phyloP scores from a whole-genome alignment of 176 grass and related monocot species.

The Musa acuminata region DNA sequence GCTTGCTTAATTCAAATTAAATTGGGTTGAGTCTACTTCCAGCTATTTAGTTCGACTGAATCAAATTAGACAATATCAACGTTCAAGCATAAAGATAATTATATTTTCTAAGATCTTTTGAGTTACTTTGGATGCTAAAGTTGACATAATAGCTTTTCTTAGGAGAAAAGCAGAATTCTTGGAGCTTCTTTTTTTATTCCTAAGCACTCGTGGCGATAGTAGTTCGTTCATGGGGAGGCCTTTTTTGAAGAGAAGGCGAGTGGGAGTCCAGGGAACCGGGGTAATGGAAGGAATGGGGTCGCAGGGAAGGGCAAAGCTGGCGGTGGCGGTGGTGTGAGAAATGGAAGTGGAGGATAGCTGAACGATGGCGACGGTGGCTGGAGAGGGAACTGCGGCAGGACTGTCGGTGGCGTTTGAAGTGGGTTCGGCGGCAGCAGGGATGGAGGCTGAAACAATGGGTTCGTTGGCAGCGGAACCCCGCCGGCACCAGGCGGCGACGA shows the following conservation, averaged over 20 bases:
- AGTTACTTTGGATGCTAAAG: too few relatives aligned
- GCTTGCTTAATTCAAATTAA: too few relatives aligned
- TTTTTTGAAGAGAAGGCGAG: constrained; percentile 9
- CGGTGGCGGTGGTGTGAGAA: not conserved
- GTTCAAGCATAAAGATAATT: too few relatives aligned
- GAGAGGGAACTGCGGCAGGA: constrained; percentile 5
- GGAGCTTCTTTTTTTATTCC: not conserved
- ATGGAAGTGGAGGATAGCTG: constrained; percentile 4
- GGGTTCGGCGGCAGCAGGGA: not conserved
- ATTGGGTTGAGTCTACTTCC: too few relatives aligned
- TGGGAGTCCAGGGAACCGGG: constrained; percentile 15
- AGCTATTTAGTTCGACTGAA: too few relatives aligned
- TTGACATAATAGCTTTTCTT: not conserved
- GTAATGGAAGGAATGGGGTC: constrained; percentile 1
- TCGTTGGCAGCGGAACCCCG: constrained; percentile 10
- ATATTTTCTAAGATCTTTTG: too few relatives aligned
- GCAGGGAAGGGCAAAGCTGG: not conserved
- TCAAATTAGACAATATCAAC: too few relatives aligned
- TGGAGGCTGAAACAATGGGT: not conserved
- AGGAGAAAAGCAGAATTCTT: not conserved
- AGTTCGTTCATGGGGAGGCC: not conserved
- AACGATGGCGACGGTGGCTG: not conserved
- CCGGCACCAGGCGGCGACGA: constrained; percentile 23
- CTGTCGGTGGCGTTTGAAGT: not conserved
- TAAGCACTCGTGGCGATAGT: not conserved